These are phyloP conservation scores for Rhodosporidiobolus sp. DNA, from an alignment of 768 basidiomycete species.

Conservation along the genomic window DNA sequence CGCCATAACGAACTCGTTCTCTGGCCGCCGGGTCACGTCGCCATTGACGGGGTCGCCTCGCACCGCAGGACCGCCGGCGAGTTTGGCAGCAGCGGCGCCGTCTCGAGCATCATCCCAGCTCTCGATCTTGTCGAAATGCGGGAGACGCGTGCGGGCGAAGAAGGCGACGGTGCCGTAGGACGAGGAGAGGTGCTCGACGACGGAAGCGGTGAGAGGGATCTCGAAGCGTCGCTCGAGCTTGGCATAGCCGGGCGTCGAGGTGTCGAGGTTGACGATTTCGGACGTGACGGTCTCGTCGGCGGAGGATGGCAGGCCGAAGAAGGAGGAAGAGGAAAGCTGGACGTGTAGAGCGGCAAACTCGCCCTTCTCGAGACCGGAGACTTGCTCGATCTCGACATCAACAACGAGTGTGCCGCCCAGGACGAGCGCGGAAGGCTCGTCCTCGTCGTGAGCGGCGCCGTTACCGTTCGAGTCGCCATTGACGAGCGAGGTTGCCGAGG, in stretches of 20 bases:
- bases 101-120: conserved; percentile 93
- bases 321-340: conserved; percentile 81
- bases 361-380: conserved; percentile 83
- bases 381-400: conserved; percentile 76
- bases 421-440: conserved; percentile 50
- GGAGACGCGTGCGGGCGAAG: conserved; percentile 74
- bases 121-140: conserved; percentile 82
- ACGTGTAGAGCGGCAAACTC: conserved; percentile 83
- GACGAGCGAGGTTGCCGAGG: conserved; percentile 54
- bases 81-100: conserved; percentile 52
- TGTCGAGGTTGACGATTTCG: conserved; percentile 67
- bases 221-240: conserved; percentile 80
- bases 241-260: conserved; percentile 68
- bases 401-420: conserved; percentile 79
- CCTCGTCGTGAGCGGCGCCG: background rate
- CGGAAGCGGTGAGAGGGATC: conserved; percentile 69
- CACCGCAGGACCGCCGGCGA: conserved; percentile 7
- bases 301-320: conserved; percentile 66
- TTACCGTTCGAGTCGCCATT: conserved; percentile 48
- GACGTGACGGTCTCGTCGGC: conserved; percentile 70
- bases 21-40: conserved; percentile 63
- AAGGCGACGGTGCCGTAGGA: conserved; percentile 85
- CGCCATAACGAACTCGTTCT: conserved; percentile 82
- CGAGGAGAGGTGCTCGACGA: conserved; percentile 66
- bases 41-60: conserved; percentile 42